A percentile compares a stretch with the other conserved stretches of the same genome.
phyloP scores from a whole-genome alignment of 2,329 filamentous ascomycete species.

The Dactylellina parvicollis region DNA sequence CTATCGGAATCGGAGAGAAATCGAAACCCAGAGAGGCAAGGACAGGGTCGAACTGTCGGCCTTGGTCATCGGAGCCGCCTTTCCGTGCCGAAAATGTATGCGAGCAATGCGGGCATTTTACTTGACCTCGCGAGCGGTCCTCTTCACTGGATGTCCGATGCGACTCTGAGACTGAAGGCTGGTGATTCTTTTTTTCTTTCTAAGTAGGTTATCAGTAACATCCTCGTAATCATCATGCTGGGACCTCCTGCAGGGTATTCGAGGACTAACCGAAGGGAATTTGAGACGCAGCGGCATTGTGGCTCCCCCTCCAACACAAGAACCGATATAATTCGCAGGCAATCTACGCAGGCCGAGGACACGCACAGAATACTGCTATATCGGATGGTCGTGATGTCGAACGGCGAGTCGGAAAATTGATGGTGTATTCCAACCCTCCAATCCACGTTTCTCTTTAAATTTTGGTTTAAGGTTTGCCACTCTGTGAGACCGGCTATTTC shows the following conservation, averaged over 20 bases:
- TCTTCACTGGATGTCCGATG: slow-evolving; percentile 44
- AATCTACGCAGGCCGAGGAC: neutral
- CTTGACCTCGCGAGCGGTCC: slow-evolving; percentile 32
- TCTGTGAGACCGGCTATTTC: neutral
- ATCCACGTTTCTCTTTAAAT: neutral
- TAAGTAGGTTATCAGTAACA: neutral
- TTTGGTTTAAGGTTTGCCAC: neutral
- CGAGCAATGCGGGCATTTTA: slow-evolving; percentile 49
- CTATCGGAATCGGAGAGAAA: slow-evolving; percentile 40
- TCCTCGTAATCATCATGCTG: neutral
- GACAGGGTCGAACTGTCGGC: slow-evolving; percentile 25
- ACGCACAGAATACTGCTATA: neutral
- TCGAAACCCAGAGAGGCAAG: slow-evolving; percentile 39
- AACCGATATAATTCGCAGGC: neutral
- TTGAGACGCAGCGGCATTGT: slow-evolving; percentile 50
- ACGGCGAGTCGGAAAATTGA: neutral
- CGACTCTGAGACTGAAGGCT: slow-evolving; percentile 32
- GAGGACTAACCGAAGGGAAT: slow-evolving; percentile 47
- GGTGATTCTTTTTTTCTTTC: slow-evolving; percentile 43
- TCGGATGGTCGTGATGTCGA: neutral
- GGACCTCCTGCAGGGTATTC: neutral
- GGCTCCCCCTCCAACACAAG: slow-evolving; percentile 28
- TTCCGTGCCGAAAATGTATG: slow-evolving; percentile 23
- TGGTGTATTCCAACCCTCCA: neutral
- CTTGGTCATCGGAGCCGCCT: slow-evolving; percentile 42